Evolutionary conservation across 2,329 filamentous ascomycete genomes (phyloP).

Genomic region (Alternaria sp.): DNA sequence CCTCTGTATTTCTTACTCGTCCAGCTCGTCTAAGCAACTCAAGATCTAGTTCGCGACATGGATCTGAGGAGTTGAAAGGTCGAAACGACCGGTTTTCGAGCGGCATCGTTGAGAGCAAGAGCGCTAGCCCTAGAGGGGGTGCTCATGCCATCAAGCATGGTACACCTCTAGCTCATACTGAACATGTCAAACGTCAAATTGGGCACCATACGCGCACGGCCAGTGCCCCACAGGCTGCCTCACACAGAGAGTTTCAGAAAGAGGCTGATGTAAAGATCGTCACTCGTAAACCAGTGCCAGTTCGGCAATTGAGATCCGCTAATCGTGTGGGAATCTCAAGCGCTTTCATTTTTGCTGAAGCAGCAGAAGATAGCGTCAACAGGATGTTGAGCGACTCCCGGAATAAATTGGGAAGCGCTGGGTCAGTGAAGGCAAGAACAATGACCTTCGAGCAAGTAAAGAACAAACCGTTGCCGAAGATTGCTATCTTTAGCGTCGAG

Average conservation of each 20-base stretch:
- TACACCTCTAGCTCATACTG: slow-evolving; percentile 27
- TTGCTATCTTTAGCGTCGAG: slow-evolving; percentile 26
- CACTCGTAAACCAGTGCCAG: slow-evolving; percentile 14
- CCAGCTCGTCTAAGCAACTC: slow-evolving; percentile 39
- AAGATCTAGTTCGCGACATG: slow-evolving; percentile 36
- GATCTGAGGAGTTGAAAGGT: slow-evolving; percentile 26
- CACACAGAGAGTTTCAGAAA: slow-evolving; percentile 19
- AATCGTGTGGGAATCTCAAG: slow-evolving; percentile 18
- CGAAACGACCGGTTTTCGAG: slow-evolving; percentile 14
- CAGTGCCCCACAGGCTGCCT: slow-evolving; percentile 28
- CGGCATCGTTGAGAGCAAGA: slow-evolving; percentile 7
- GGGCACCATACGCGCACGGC: slow-evolving; percentile 25
- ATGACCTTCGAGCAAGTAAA: slow-evolving; percentile 33
- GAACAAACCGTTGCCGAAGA: slow-evolving; percentile 41
- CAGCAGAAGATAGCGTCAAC: slow-evolving; percentile 13
- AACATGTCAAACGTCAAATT: neutral
- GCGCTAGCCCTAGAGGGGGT: slow-evolving; percentile 26
- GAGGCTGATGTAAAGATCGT: slow-evolving; percentile 17
- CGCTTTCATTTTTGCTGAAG: slow-evolving; percentile 10
- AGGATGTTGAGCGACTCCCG: slow-evolving; percentile 15
- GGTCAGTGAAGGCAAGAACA: slow-evolving; percentile 9
- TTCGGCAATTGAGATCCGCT: slow-evolving; percentile 22
- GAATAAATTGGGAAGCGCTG: slow-evolving; percentile 5
- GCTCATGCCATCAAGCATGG: slow-evolving; percentile 36
- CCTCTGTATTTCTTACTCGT: slow-evolving; percentile 41